phyloP scores from a whole-genome alignment of 139 green algal genomes.

The Closterium sp. region DNA sequence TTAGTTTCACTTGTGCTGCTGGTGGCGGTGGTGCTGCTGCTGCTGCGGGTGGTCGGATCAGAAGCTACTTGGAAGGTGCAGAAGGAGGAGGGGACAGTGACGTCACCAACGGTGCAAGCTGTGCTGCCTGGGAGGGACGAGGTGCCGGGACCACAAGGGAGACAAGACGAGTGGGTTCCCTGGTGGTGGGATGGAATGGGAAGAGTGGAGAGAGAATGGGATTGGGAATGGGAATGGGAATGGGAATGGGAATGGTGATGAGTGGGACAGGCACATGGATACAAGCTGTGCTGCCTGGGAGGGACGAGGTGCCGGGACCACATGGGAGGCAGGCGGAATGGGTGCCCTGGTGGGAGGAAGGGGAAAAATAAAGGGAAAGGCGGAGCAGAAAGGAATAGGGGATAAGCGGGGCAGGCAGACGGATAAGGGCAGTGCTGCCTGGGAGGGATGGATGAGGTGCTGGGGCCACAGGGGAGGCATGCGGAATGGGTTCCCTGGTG shows the following conservation, averaged over 20 bases:
- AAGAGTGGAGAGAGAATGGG: too few species aligned
- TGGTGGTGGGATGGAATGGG: neutral
- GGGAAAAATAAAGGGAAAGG: too few species aligned
- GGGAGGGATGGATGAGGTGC: slow-evolving; percentile 6
- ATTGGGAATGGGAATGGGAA: too few species aligned
- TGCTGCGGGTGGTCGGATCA: neutral
- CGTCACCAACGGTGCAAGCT: slow-evolving; percentile 22
- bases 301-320: slow-evolving; percentile 15
- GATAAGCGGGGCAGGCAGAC: too few species aligned
- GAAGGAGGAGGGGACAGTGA: slow-evolving; percentile 20
- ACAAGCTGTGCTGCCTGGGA: neutral
- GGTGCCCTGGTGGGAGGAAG: neutral
- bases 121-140: neutral
- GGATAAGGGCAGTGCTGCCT: too few species aligned
- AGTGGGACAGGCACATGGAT: too few species aligned
- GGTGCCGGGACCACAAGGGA: slow-evolving; percentile 11
- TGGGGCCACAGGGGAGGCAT: neutral
- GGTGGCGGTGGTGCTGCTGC: neutral
- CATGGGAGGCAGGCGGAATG: neutral
- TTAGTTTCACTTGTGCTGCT: neutral
- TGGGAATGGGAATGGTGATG: too few species aligned
- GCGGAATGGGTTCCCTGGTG: neutral
- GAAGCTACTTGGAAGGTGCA: slow-evolving; percentile 18
- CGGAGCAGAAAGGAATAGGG: too few species aligned
- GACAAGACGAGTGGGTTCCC: neutral